Base-by-base conservation (phyloP, 345 rosid species). In the Passiflora organensis region DNA sequence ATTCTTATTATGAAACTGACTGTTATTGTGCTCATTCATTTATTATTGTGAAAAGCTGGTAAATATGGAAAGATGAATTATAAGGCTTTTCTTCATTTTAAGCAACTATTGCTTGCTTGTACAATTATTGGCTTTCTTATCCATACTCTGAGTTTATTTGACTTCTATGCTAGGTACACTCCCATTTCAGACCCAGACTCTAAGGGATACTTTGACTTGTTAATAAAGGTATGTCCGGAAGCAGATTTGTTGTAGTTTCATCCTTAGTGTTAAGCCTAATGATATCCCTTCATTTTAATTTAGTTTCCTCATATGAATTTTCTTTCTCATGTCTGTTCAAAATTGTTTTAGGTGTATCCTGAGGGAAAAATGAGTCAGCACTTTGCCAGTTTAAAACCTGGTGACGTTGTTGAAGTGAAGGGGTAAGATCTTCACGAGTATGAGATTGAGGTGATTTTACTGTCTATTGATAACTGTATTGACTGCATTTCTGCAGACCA, bases 311-410 rank as follows among this genome's bases (percentile, higher is more conserved):
- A 10, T 21, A 8, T 61, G 56, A 45, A n/a, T n/a, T 51, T 24
- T 21, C 15, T 56, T 46, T n/a, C 5, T 32, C 6, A 24, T n/a
- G 0, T 39, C 21, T 32, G 44, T 18, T n/a, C 28, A 56, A 56
- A 55, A n/a, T 22, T 62, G 28, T 63, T 79, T 66, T 80, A 91
- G 97, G 80, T 85, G 46, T 91, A 91, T 63, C 97, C 97, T 32
- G 91, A 91, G 41, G 97, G 97, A 53, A 85, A 91, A 81, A 87
- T 91, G 97, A 91, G 96, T 71, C 97, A 91, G 78, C 91, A 91
- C 75, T 85, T 91, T 70, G 96, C 91, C 53, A 82, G 84, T 79
- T 72, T 91, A 64, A 91, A 87, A 74, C 91, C 93, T 0, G 97
- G 96, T 43, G 96, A 91, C 71, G 78, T 72, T 17, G 78, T 91